Percentiles rank a stretch among this genome's conserved stretches.
phyloP scores from a whole-genome alignment of 2,329 filamentous ascomycete genomes.

The Clarireedia sp. region DNA sequence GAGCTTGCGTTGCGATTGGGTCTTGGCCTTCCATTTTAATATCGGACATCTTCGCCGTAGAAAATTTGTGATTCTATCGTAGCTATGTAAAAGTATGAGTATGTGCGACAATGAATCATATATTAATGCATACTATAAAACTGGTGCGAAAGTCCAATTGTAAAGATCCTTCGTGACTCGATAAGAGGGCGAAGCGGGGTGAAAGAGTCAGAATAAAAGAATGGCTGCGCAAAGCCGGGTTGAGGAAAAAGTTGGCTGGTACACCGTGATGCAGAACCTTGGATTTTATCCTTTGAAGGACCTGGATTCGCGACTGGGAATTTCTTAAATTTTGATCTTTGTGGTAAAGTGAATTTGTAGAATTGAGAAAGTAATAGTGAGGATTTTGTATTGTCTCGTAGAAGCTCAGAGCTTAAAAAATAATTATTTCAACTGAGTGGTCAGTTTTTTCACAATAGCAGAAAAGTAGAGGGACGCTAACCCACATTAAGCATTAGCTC shows the following conservation, averaged over 20 bases:
- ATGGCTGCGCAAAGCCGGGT: neutral
- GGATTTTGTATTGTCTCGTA: neutral
- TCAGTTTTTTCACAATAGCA: neutral
- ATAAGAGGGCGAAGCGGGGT: constrained; percentile 22
- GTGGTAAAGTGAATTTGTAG: too few relatives aligned
- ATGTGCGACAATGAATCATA: neutral
- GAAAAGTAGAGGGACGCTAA: constrained; percentile 4
- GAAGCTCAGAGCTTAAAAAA: neutral
- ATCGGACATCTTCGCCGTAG: constrained; percentile 8
- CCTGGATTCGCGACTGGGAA: too few relatives aligned
- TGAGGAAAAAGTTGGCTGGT: too few relatives aligned
- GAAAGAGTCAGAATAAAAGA: constrained; percentile 11
- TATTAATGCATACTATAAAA: neutral
- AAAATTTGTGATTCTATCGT: neutral
- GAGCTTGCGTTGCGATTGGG: constrained; percentile 14
- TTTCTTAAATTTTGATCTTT: too few relatives aligned
- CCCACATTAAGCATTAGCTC: neutral
- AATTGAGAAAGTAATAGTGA: neutral
- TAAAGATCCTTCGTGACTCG: constrained; percentile 11
- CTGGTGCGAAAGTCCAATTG: neutral
- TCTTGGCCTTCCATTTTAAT: constrained; percentile 10
- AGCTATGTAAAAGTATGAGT: neutral
- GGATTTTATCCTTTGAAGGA: too few relatives aligned
- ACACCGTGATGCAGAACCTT: too few relatives aligned
- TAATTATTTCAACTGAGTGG: neutral